phyloP scores from a whole-genome alignment of 2,329 filamentous ascomycete genomes.

The Fusarium ramigenum region DNA sequence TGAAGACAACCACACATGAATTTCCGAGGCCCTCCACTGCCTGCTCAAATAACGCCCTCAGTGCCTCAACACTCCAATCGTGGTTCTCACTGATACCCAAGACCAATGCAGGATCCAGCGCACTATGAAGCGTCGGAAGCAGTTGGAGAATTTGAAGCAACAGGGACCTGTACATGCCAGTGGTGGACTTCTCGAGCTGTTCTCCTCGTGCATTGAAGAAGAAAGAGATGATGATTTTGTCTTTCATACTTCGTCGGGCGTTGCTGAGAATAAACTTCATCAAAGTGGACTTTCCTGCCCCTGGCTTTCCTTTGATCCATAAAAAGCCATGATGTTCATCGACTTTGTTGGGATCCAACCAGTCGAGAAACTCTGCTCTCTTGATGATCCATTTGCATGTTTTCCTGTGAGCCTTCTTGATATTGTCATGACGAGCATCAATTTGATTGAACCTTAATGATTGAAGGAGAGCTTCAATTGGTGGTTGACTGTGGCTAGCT shows the following conservation, averaged over 20 bases:
- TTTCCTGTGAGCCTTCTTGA: slow-evolving; percentile 6
- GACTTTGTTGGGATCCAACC: background rate
- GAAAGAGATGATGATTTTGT: slow-evolving; percentile 50
- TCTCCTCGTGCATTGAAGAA: slow-evolving; percentile 62
- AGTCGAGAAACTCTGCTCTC: background rate
- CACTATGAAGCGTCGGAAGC: slow-evolving; percentile 44
- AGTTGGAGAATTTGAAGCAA: slow-evolving; percentile 55
- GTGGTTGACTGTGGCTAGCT: rapidly evolving
- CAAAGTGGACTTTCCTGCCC: slow-evolving; percentile 56
- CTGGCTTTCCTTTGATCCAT: slow-evolving; percentile 59
- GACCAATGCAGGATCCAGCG: slow-evolving; percentile 38
- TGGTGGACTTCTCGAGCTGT: slow-evolving; percentile 53
- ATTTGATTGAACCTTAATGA: slow-evolving; percentile 29
- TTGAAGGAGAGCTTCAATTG: background rate
- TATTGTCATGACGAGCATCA: slow-evolving; percentile 7
- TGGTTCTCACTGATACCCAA: background rate
- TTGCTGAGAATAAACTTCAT: slow-evolving; percentile 51
- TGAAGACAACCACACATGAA: slow-evolving; percentile 11
- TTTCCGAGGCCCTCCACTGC: background rate
- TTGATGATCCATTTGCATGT: slow-evolving; percentile 30
- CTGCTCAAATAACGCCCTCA: background rate
- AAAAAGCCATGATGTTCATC: slow-evolving; percentile 48
- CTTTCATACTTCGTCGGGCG: slow-evolving; percentile 3
- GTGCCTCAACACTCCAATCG: background rate
- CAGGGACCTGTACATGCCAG: slow-evolving; percentile 61